Conservation (phyloP, 768 basidiomycete species). For the Termitomyces sp. region DNA sequence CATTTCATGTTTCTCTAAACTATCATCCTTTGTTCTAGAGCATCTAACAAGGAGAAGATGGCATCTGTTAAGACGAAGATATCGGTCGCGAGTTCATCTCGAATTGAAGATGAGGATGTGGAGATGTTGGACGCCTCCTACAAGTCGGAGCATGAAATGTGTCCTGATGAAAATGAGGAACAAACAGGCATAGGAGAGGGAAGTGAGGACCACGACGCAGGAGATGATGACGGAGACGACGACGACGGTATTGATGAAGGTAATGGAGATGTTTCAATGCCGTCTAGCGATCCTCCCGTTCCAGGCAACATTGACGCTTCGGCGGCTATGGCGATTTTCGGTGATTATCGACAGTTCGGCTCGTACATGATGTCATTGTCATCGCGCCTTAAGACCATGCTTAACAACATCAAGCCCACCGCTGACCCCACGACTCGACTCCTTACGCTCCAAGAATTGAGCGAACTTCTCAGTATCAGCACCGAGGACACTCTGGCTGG, state of each 20-base stretch:
- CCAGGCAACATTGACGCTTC: conserved; percentile 61
- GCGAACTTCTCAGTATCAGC: conserved; percentile 91
- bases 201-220: conserved; percentile 43
- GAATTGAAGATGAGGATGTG: conserved; percentile 63
- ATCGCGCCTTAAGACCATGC: conserved; percentile 83
- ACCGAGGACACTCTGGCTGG: conserved; percentile 96
- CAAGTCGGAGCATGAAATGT: conserved; percentile 45
- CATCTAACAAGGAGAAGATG: conserved; percentile 55
- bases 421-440: conserved; percentile 85
- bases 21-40: conserved; percentile 26
- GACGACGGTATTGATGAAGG: conserved; percentile 41
- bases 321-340: conserved; percentile 75
- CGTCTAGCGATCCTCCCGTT: conserved; percentile 35
- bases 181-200: conserved; percentile 33
- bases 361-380: conserved; percentile 92
- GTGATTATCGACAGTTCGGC: conserved; percentile 83
- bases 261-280: conserved; percentile 28
- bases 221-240: conserved; percentile 23
- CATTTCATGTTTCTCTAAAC: conserved; percentile 7
- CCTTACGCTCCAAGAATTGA: conserved; percentile 88
- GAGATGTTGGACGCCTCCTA: conserved; percentile 71
- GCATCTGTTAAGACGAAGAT: conserved; percentile 54
- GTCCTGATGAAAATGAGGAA: conserved; percentile 31
- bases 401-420: conserved; percentile 81
- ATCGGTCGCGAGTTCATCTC: conserved; percentile 58